Evolutionary conservation across 108 stramenopile species (phyloP), one percentile per base, ranked within the genome.

Genomic region (Skeletonema tropicum): DNA sequence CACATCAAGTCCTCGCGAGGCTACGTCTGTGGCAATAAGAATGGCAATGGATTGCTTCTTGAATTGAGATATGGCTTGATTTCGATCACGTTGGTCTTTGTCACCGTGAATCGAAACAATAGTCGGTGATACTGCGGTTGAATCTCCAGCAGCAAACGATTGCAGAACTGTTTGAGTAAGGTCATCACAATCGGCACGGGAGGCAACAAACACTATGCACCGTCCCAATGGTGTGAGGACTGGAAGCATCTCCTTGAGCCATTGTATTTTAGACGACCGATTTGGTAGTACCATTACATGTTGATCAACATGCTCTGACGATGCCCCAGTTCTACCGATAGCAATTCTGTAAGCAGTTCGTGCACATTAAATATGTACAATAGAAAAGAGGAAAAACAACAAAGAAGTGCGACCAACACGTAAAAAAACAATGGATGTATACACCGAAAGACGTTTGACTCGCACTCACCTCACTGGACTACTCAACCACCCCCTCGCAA

Each of bases 1-100:
- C 75, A 99, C 93, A 75, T 99, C 99, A 73, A 99, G 80, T 15
- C 99, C 99, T 32, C 99, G 91, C 15, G 97, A 92, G 14, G 98
- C 99, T 0, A 99, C 98, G 73, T 99, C 99, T 2, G 98, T 99
- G 1, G 98, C 99, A 57, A 99, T 88, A 45, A 99, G 77, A 30
- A 96, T 90, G 31, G 87, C 70, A 64, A 88, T 63, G 7, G 78
- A 5, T 21, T 94, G 90, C 38, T 88, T 91, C 73, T 91, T 76
- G 77, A 99, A 98, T 8, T 84, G 86, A 59, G 70, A 72, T 14
- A 99, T 88, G 35, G 98, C 97, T 23, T 82, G 83, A 60, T 98
- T 97, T 41, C 99, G 91, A 76, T 98, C 97, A 32, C 70, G 70
- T 68, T 94, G 97, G 52, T 96, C 88, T 67, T 97, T 95, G 73